Evolutionary conservation across 75 land plant species (phyloP), one percentile per base, ranked within the genome.

Genomic region (Sequoiadendron giganteum): DNA sequence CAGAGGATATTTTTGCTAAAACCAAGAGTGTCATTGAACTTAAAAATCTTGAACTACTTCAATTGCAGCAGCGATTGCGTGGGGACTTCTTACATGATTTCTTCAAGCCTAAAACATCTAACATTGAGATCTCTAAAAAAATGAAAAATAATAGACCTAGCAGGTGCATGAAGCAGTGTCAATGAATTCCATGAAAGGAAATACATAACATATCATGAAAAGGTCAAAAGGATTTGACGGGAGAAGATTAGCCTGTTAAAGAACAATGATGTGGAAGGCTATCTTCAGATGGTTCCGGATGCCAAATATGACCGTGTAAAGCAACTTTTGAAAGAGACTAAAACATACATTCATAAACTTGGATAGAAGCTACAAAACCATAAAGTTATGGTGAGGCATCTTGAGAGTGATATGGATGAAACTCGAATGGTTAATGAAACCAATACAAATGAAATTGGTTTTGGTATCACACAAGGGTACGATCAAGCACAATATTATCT

Each of bases 211-310:
- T 94, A 96, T 84, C 93, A 95, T 47, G 99, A 98, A 89, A 98
- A 95, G 91, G 91, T 95, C 87, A 99, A 98, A 86, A 94, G 94
- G 88, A 94, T 98, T 77, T 99, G 97, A 86, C 94, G 99, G 30
- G 99, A 98, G 86, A 98, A 97, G 91, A 98, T 98, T 73, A 98
- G 94, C 88, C 90, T 97, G 38, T 88, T 98, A 85, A 98, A 98
- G 90, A 98, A 97, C 88, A 95, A 98, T 91, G 99, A 98, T 90
- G 99, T 98, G 70, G 99, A 97, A 88, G 99, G 99, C 19, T 98
- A 98, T 89, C 92, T 98, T 81, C 91, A 99, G 45, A 98, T 98
- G 99, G 99, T 98, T 85, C 34, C 34, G 84, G 36, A 87, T 68
- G 43, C 70, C 86, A 40, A 73, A 39, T 72, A 99, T 36, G 99